Evolutionary conservation across 2,329 filamentous ascomycete genomes (phyloP).

Genomic region (Coccinonectria pachysandricola): DNA sequence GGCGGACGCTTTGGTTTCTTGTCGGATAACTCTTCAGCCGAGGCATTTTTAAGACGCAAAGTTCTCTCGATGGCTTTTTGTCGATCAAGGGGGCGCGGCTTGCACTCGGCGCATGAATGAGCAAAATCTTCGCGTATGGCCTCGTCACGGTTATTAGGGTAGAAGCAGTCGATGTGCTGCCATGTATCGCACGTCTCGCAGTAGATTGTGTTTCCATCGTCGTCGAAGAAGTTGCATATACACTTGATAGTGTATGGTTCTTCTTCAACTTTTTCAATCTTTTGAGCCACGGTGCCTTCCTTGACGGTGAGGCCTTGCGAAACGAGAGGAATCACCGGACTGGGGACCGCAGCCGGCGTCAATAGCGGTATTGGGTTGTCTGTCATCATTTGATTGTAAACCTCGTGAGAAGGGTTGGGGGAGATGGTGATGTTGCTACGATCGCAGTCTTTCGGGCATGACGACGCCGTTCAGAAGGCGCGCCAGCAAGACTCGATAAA

Average conservation of each 20-base stretch:
- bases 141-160: constrained; percentile 61
- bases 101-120: constrained; percentile 85
- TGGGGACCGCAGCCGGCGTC: constrained; percentile 46
- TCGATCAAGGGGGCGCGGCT: constrained; percentile 63
- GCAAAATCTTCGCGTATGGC: constrained; percentile 60
- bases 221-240: constrained; percentile 86
- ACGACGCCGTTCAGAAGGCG: constrained; percentile 41
- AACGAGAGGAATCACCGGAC: constrained; percentile 36
- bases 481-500: constrained; percentile 18
- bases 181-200: constrained; percentile 94
- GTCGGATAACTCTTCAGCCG: constrained; percentile 43
- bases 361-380: constrained; percentile 44
- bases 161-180: constrained; percentile 98
- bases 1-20: constrained; percentile 65
- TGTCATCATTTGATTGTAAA: constrained; percentile 48
- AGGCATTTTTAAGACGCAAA: constrained; percentile 46
- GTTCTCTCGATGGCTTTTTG: constrained; percentile 63
- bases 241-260: constrained; percentile 95
- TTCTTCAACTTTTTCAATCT: constrained; percentile 51
- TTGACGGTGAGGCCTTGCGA: constrained; percentile 22
- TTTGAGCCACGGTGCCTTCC: constrained; percentile 31
- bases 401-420: constrained; percentile 32
- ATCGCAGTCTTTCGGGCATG: constrained; percentile 46
- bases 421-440: constrained; percentile 36
- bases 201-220: constrained; percentile 95